A percentile compares a stretch with the other conserved stretches of the same genome.
phyloP scores from a whole-genome alignment of 371 early-diverging fungal genomes.

The Mucor racemosus region DNA sequence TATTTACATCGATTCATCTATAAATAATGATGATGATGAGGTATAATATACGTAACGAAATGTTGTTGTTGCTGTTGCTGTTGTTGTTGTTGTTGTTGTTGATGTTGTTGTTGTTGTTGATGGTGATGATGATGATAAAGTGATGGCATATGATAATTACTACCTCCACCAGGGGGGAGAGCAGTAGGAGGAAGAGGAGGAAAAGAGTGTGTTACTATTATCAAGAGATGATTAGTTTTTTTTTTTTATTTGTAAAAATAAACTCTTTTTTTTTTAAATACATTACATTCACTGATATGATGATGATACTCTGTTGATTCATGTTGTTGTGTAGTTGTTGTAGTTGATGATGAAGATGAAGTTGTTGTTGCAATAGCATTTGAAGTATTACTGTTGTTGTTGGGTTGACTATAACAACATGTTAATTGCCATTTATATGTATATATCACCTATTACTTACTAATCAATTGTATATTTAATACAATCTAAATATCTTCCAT shows the following conservation, averaged over 20 bases:
- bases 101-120: background rate
- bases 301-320: background rate
- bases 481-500: background rate
- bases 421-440: background rate
- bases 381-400: background rate
- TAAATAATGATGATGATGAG: slow-evolving; percentile 7
- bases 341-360: background rate
- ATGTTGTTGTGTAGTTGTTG: background rate
- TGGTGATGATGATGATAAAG: background rate
- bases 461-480: background rate
- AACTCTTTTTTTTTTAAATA: background rate
- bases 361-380: background rate
- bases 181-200: background rate
- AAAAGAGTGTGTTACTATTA: background rate
- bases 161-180: background rate
- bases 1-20: slow-evolving; percentile 20
- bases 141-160: background rate
- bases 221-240: background rate
- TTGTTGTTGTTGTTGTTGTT: slow-evolving; percentile 1
- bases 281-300: background rate
- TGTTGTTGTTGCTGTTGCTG: slow-evolving; percentile 4
- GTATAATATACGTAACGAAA: slow-evolving; percentile 11
- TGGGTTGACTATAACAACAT: background rate
- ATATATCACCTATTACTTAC: background rate
- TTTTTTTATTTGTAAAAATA: background rate